A percentile compares a stretch with the other conserved stretches of the same genome.
Evolutionary conservation across 23 red algal genomes (phyloP).

Genomic region (Gracilaria caudata): DNA sequence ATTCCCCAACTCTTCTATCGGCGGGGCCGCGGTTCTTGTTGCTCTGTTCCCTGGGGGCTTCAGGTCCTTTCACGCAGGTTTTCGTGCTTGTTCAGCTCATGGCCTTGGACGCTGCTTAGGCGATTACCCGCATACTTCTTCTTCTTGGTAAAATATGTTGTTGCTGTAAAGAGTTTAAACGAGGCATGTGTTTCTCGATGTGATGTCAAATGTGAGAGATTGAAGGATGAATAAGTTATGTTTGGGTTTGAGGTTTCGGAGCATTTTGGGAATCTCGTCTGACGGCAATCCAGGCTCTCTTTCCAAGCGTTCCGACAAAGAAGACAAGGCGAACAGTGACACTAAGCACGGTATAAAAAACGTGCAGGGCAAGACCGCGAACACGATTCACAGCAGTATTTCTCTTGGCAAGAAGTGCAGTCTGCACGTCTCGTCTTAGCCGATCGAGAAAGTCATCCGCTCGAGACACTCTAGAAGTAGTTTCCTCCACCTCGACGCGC

Average conservation of each 20-base stretch:
- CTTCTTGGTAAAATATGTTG: too few species aligned
- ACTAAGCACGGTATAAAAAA: conserved; percentile 14
- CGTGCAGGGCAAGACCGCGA: conserved; percentile 3
- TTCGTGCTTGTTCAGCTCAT: not conserved
- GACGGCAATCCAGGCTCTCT: conserved; percentile 18
- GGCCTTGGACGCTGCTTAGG: too few species aligned
- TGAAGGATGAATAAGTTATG: not conserved
- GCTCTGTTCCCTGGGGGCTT: not conserved
- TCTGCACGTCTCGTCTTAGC: conserved; percentile 8
- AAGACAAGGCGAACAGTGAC: conserved; percentile 15
- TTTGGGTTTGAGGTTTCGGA: not conserved
- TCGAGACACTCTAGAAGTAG: conserved; percentile 1
- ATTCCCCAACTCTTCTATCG: not conserved
- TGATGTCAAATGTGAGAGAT: too few species aligned
- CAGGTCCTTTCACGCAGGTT: not conserved
- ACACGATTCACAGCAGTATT: conserved; percentile 23
- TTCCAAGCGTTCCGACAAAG: not conserved
- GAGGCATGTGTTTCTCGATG: too few species aligned
- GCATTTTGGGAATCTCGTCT: not conserved
- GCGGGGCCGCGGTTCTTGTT: not conserved
- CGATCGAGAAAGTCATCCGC: conserved; percentile 31
- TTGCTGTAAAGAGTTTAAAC: too few species aligned
- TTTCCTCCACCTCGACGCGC: conserved; percentile 24
- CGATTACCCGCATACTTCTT: too few species aligned
- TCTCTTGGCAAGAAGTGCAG: not conserved